Conservation (phyloP, 1,139 yeast genomes). For the Wickerhamiella infanticola region DNA sequence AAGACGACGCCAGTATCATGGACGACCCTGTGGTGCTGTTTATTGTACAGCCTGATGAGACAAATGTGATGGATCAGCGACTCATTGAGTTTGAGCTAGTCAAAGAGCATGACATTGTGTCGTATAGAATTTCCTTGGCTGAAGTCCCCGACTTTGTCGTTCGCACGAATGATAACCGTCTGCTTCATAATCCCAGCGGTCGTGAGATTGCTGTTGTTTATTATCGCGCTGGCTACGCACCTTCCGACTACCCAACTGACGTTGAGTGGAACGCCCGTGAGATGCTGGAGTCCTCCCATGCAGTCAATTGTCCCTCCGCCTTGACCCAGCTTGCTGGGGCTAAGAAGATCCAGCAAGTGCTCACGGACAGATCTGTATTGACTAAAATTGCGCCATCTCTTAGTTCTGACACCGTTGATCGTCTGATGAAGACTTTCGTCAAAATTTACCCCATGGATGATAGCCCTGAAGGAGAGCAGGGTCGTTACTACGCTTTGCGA, state of each 20-base stretch:
- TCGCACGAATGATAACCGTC: conserved; percentile 16
- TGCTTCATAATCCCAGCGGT: conserved; percentile 37
- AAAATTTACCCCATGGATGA: conserved; percentile 69
- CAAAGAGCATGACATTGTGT: conserved; percentile 38
- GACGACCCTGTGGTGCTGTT: conserved; percentile 39
- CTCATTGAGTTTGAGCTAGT: conserved; percentile 59
- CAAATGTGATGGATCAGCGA: conserved; percentile 86
- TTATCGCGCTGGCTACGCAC: conserved; percentile 79
- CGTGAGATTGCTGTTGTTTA: conserved; percentile 79
- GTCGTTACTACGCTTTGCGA: conserved; percentile 52
- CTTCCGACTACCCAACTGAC: conserved; percentile 48
- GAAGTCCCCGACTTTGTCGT: conserved; percentile 35
- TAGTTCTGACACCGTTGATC: conserved; percentile 22
- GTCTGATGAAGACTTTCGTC: conserved; percentile 54
- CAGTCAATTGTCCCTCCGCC: conserved; percentile 84
- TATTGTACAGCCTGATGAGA: conserved; percentile 70
- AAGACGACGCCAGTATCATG: conserved; percentile 19
- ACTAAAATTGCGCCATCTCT: conserved; percentile 33
- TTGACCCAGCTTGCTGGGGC: conserved; percentile 85
- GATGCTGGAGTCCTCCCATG: conserved; percentile 52
- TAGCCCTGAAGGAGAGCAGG: conserved; percentile 44
- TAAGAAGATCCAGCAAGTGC: conserved; percentile 79
- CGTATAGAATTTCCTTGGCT: conserved; percentile 52
- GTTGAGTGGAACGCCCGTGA: conserved; percentile 66
- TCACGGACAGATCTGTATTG: conserved; percentile 42